Evolutionary conservation across 805 yeast species (phyloP), one percentile per base, ranked within the genome.

Genomic region (Priceomyces carsonii): DNA sequence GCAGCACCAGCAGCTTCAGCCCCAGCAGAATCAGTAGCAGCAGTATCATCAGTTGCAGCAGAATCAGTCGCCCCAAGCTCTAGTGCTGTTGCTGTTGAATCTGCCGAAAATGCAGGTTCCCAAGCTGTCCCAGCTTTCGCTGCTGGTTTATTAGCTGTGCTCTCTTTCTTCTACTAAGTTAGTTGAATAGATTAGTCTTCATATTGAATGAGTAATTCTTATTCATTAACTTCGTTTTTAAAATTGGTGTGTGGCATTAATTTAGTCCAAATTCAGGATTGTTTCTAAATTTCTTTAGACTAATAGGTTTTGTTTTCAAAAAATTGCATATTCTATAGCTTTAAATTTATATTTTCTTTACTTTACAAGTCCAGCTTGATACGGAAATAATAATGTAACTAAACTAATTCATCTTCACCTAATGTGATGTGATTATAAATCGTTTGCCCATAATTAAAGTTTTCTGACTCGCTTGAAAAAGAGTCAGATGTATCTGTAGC

Each of bases 81-180:
- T 17, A 13, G 32, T 31, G 39, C 44, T 25, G 40, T 51, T 39
- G 45, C 36, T 31, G 43, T 43, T 33, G 21, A 43, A 10, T 33
- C 39, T 25, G 40, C 31, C 29, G 42, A 37, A 21, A 27, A 34
- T 15, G 44, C 38, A 31, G 45, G 47, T 33, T 32, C 35, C 24
- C 35, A 39, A 32, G 39, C 38, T 38, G 45, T 29, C 28, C 47
- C 49, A 37, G 47, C 42, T 36, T 32, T 40, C 32, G 51, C 43
- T 33, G 52, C 57, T 40, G 57, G 56, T 49, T 45, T 48, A 33
- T 44, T 55, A 27, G 61, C 61, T 38, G 52, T 46, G 32, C 34
- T 40, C 17, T 33, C 47, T 32, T 43, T 43, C 40, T 43, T 43
- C 18, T 43, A 36, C 40, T 40, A 40, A 32, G 15, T 33, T 38